These are phyloP conservation scores for Leishmania martiniquensis DNA, from an alignment of 208 protist genomes.

Conservation along the genomic window DNA sequence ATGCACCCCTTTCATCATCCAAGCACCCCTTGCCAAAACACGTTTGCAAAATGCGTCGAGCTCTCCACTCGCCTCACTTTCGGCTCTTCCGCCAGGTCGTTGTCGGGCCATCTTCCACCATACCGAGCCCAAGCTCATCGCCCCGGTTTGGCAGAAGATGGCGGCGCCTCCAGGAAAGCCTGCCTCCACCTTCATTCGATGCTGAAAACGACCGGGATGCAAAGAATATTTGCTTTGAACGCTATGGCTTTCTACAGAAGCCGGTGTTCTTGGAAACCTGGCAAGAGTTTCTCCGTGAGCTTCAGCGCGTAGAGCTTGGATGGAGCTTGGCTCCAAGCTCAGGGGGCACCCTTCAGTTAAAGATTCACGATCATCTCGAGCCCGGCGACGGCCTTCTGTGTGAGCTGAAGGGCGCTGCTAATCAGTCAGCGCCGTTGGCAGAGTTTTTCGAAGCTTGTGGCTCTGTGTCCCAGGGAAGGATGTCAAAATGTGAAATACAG, in stretches of 20 bases:
- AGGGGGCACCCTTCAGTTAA: constrained; percentile 52
- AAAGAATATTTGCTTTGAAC: constrained; percentile 61
- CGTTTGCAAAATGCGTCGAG: constrained; percentile 22
- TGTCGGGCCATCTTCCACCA: constrained; percentile 36
- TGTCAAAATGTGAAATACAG: constrained; percentile 14
- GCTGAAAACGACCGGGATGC: constrained; percentile 50
- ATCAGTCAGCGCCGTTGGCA: constrained; percentile 53
- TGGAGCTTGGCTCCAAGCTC: constrained; percentile 59
- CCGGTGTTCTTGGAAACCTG: constrained; percentile 64
- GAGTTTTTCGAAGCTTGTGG: constrained; percentile 77
- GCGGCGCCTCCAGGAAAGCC: not conserved
- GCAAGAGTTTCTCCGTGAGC: constrained; percentile 67
- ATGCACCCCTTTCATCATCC: not conserved
- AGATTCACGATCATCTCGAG: constrained; percentile 57
- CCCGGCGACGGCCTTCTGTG: constrained; percentile 55
- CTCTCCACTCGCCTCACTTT: not conserved
- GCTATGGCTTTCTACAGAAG: constrained; percentile 77
- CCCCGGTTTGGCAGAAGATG: constrained; percentile 39
- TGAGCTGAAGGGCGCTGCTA: constrained; percentile 41
- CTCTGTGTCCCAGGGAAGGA: constrained; percentile 33
- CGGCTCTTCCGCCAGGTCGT: constrained; percentile 21
- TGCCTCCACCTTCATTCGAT: constrained; percentile 6
- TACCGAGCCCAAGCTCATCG: constrained; percentile 26
- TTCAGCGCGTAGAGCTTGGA: constrained; percentile 63
- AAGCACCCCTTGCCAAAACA: not conserved